phyloP scores from a whole-genome alignment of 805 yeast genomes.

The Kurtzmaniella cleridarum region DNA sequence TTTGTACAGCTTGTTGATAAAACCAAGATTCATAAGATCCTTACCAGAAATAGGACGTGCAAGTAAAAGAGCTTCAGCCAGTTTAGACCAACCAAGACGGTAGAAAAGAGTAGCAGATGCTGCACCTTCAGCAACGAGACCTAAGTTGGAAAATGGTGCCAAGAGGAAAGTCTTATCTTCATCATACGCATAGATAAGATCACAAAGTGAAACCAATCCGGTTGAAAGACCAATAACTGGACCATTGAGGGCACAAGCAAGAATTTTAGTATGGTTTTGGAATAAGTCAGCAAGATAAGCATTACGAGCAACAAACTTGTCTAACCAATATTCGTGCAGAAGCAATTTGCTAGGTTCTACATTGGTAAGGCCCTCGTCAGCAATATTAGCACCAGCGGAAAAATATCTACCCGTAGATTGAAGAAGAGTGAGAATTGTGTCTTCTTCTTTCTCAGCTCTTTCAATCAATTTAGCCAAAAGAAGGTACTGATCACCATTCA shows the following conservation, averaged over 20 bases:
- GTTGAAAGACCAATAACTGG: constrained; percentile 80
- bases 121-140: constrained; percentile 80
- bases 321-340: constrained; percentile 44
- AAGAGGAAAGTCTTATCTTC: constrained; percentile 52
- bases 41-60: constrained; percentile 59
- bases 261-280: constrained; percentile 63
- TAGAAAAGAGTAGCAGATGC: constrained; percentile 61
- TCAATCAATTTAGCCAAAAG: constrained; percentile 54
- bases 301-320: constrained; percentile 64
- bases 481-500: constrained; percentile 60
- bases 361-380: constrained; percentile 26
- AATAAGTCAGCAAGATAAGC: constrained; percentile 62
- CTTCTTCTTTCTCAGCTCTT: constrained; percentile 56
- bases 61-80: constrained; percentile 68
- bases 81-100: constrained; percentile 67
- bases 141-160: constrained; percentile 77
- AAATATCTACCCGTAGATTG: constrained; percentile 71
- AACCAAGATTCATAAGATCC: constrained; percentile 53
- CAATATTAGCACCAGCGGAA: constrained; percentile 81
- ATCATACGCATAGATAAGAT: constrained; percentile 65
- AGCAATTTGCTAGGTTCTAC: constrained; percentile 26
- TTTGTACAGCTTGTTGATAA: constrained; percentile 54
- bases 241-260: constrained; percentile 75
- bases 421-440: constrained; percentile 59
- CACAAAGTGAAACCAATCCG: constrained; percentile 70